These are phyloP conservation scores for Colletotrichum gloeosporioides DNA, from an alignment of 2,329 filamentous ascomycete species.

Conservation along the genomic window DNA sequence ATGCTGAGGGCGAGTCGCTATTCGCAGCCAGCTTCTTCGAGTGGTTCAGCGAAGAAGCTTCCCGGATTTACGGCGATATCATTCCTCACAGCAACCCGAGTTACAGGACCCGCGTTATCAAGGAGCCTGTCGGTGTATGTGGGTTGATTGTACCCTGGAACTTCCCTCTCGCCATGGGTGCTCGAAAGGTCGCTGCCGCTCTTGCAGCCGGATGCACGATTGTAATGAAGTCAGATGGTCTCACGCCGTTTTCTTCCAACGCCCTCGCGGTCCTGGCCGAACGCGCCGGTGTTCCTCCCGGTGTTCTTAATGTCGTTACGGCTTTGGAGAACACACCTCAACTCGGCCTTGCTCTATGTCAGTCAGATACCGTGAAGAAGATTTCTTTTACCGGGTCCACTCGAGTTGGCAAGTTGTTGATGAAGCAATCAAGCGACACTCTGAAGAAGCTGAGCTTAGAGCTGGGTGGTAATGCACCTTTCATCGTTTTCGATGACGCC, in stretches of 20 bases:
- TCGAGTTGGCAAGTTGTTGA: constrained; percentile 73
- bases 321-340: constrained; percentile 78
- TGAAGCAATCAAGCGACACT: constrained; percentile 86
- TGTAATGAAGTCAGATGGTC: constrained; percentile 87
- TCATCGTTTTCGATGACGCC: constrained; percentile 96
- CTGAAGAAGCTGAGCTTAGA: constrained; percentile 87
- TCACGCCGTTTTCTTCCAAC: constrained; percentile 90
- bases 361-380: constrained; percentile 80
- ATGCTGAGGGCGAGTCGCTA: constrained; percentile 73
- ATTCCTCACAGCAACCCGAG: constrained; percentile 69
- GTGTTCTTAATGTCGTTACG: constrained; percentile 90
- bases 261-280: constrained; percentile 86
- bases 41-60: constrained; percentile 84
- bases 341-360: constrained; percentile 79
- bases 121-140: constrained; percentile 84
- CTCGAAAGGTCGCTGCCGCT: constrained; percentile 72
- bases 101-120: constrained; percentile 73
- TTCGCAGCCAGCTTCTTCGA: constrained; percentile 80
- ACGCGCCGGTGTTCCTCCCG: constrained; percentile 86
- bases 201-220: constrained; percentile 97
- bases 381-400: constrained; percentile 92
- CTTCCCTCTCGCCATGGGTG: constrained; percentile 81
- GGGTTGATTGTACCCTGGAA: constrained; percentile 89
- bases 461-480: constrained; percentile 92
- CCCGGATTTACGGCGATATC: constrained; percentile 74